Evolutionary conservation across 768 basidiomycete genomes (phyloP), one percentile per base, ranked within the genome.

Genomic region (Termitomyces sp.): DNA sequence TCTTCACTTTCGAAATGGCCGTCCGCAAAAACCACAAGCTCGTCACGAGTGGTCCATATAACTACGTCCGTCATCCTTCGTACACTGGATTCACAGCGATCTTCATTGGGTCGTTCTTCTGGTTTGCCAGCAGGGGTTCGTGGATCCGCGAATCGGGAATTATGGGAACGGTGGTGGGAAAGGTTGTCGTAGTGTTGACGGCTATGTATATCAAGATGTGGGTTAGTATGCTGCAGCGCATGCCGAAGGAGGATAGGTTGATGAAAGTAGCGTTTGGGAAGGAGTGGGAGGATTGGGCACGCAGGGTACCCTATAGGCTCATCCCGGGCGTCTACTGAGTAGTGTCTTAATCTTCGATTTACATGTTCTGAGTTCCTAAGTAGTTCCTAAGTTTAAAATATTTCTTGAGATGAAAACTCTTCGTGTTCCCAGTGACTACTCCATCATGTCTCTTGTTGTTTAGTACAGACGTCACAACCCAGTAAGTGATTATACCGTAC

Each of bases 1-100:
- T 72, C 26, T 78, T 75, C 63, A 79, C 76, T 16, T 79, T 78
- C 46, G 43, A 53, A 39, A 32, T 53, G 16, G 30, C 52, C n/a
- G 5, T 53, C 27, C 52, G 52, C 8, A 6, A 32, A 0, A 53
- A 53, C 30, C 52, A 53, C 40, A 53, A 12, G 7, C 26, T 53
- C 12, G 14, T 53, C n/a, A 53, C 36, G 20, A 40, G 40, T 6
- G 52, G 52, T 20, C 52, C 52, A 22, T 53, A 53, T 13, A 40
- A 39, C 52, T 30, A 40, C 52, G 27, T 53, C 27, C 39, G 52
- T 4, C 52, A 53, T 30, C 52, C 52, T 9, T 20, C 24, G 20
- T 53, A 53, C 12, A 20, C 37, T 7, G 52, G 9, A 20, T 32
- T 12, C 7, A 32, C 32, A 5, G 13, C 22, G 2, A 32, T 27